Base-by-base conservation (phyloP, 352 stramenopile genomes). In the Aphanomyces euteiches region DNA sequence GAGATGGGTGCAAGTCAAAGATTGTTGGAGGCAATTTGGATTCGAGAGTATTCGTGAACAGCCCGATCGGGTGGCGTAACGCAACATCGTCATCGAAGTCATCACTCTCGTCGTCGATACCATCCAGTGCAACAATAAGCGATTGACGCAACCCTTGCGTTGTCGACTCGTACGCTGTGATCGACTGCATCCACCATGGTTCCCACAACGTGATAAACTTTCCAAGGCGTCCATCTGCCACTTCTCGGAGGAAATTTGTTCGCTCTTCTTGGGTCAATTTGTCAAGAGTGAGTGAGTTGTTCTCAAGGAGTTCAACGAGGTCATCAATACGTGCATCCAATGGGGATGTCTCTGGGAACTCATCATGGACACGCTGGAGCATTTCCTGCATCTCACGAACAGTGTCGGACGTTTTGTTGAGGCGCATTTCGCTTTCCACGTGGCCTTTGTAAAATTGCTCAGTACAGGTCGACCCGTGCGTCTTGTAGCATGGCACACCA, bases 361-460 rank as follows among this genome's bases (percentile, higher is more conserved):
- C 65, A 36, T 74, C 56, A 43, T 70, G 28, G 38, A 74, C 58
- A 12, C 72, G 66, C 34, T 53, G 48, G 41, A 69, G n/a, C 17
- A 58, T 58, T 8, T 45, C 39, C 5, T 73, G 47, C 45, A 73
- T 39, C 28, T 77, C 39, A 50, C 56, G 47, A 59, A 41, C 41
- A 4, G 47, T 67, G 43, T 67, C 66, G 39, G 43, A 40, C 12
- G 48, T 75, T 39, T 78, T 75, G 37, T 75, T 40, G 10, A 91
- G 45, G 36, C 76, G 56, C 69, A 91, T 84, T 34, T 90, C 81
- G 54, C 68, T 78, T 10, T 75, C 73, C 28, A 94, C 85, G 43
- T 92, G 81, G 4, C 67, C 74, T 57, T 93, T 82, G 65, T 86
- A 94, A 70, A 96, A 96, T 28, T 77, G 74, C 67, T 96, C 88